A percentile compares a stretch with the other conserved stretches of the same genome.
Evolutionary conservation across 2,329 filamentous ascomycete genomes (phyloP).

Genomic region (Phialemonium atrogriseum): DNA sequence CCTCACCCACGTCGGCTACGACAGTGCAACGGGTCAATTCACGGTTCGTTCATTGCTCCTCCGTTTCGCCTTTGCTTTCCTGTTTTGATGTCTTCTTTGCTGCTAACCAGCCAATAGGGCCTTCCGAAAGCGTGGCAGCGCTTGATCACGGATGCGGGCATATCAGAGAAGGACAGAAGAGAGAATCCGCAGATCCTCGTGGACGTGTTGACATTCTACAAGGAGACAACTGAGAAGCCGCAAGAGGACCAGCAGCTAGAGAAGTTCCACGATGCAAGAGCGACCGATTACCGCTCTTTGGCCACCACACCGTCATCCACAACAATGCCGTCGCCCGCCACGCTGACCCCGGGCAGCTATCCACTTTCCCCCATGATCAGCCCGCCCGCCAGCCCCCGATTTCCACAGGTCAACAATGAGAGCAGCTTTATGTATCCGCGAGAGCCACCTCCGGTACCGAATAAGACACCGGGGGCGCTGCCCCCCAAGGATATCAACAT

Average conservation of each 20-base stretch:
- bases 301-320: conserved; percentile 32
- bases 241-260: conserved; percentile 86
- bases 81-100: conserved; percentile 9
- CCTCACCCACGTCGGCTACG: conserved; percentile 95
- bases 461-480: conserved; percentile 36
- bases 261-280: conserved; percentile 85
- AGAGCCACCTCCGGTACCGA: conserved; percentile 80
- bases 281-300: conserved; percentile 41
- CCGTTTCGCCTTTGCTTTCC: conserved; percentile 10
- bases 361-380: conserved; percentile 59
- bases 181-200: conserved; percentile 94
- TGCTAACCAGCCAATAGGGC: conserved; percentile 47
- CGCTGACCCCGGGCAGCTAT: conserved; percentile 46
- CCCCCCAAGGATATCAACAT: conserved; percentile 49
- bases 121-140: conserved; percentile 97
- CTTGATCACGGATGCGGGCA: conserved; percentile 89
- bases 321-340: conserved; percentile 38
- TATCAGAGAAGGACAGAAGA: conserved; percentile 90
- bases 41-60: conserved; percentile 54
- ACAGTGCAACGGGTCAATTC: conserved; percentile 92
- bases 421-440: conserved; percentile 96
- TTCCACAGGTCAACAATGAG: conserved; percentile 76
- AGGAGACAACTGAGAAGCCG: conserved; percentile 76
- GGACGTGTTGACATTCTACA: conserved; percentile 94
- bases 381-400: conserved; percentile 75